Conservation (phyloP, 306 rosid genomes). For the Rosa lucieae region DNA sequence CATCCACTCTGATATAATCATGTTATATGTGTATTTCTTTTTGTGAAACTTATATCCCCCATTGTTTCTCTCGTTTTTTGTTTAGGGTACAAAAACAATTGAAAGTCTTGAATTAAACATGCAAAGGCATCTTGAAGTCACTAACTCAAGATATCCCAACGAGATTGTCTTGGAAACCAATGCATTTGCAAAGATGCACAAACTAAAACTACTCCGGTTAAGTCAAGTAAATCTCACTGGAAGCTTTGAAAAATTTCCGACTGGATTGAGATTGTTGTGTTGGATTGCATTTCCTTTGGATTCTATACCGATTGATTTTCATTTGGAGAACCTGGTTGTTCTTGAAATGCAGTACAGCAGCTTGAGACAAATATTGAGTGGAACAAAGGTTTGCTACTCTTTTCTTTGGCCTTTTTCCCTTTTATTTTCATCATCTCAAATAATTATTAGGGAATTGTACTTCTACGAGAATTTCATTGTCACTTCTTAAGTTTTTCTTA, state of each 20-base stretch:
- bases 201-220: slow-evolving; percentile 2
- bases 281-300: slow-evolving; percentile 21
- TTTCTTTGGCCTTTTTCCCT: background rate
- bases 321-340: slow-evolving; percentile 8
- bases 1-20: background rate
- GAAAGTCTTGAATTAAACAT: background rate
- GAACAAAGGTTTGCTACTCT: background rate
- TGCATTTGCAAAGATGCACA: background rate
- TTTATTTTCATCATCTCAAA: background rate
- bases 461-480: no score
- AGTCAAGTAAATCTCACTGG: slow-evolving; percentile 6
- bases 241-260: background rate
- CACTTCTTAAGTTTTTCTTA: background rate
- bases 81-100: background rate
- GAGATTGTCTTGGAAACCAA: background rate
- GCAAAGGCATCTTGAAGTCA: background rate
- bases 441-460: no score
- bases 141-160: background rate
- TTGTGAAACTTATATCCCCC: background rate
- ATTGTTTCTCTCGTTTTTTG: no score
- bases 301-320: slow-evolving; percentile 6
- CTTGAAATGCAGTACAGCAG: slow-evolving; percentile 20
- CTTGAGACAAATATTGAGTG: background rate
- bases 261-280: background rate
- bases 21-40: background rate